These are phyloP conservation scores for Mortierella claussenii DNA, from an alignment of 192 early-diverging fungal species.

Conservation along the genomic window DNA sequence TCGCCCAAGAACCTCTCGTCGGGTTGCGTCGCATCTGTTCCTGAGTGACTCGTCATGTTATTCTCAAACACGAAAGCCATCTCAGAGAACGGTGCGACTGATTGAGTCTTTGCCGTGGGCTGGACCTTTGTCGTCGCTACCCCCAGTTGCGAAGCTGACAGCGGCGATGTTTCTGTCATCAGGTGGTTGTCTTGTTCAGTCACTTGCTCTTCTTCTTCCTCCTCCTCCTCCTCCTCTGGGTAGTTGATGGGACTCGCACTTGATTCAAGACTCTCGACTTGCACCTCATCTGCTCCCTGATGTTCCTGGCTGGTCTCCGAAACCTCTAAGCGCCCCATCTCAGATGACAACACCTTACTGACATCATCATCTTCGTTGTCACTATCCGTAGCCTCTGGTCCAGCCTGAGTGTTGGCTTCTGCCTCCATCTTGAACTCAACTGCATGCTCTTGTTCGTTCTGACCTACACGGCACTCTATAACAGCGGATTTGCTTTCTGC, in stretches of 20 bases:
- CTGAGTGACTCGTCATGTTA: constrained; percentile 11
- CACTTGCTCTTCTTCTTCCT: not conserved
- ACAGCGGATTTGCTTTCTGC: too few relatives aligned
- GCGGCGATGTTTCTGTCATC: not conserved
- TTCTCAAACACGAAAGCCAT: not conserved
- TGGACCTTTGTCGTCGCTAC: not conserved
- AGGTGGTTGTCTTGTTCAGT: not conserved
- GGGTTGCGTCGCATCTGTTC: constrained; percentile 43
- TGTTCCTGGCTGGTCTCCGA: not conserved
- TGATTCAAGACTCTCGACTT: too few relatives aligned
- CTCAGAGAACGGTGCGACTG: constrained; percentile 3
- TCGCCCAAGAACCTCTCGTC: constrained; percentile 30
- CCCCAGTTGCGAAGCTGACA: not conserved
- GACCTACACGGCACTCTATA: too few relatives aligned
- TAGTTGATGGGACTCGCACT: too few relatives aligned
- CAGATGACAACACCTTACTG: not conserved
- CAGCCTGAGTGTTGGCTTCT: not conserved
- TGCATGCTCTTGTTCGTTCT: not conserved
- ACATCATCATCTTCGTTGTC: too few relatives aligned
- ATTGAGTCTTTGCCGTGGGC: not conserved
- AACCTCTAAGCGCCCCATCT: not conserved
- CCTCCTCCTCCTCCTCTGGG: not conserved
- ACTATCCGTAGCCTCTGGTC: not conserved
- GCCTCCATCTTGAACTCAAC: not conserved
- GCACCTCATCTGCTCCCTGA: not conserved